Evolutionary conservation across 31 red algal genomes (phyloP).

Genomic region (Bonnemaisonia californica): DNA sequence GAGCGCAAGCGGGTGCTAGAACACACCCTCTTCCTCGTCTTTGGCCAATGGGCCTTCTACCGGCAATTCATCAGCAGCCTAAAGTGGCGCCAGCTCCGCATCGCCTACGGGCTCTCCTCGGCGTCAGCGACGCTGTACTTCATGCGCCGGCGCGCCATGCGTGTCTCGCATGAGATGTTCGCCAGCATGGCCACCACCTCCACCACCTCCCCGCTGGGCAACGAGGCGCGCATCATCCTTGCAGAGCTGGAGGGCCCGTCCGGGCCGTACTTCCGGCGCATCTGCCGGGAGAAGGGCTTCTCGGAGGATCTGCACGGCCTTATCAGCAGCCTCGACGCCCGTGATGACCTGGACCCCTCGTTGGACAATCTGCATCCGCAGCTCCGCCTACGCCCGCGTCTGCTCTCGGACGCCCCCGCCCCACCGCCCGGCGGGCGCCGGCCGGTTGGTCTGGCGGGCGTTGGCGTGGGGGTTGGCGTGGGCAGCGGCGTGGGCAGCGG

Average conservation of each 20-base stretch:
- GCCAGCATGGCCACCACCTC: conserved; percentile 50
- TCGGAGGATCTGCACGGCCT: conserved; percentile 16
- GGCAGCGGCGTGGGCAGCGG: neutral
- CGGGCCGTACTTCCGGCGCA: conserved; percentile 58
- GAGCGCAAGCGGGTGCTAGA: conserved; percentile 59
- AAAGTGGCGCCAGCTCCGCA: conserved; percentile 26
- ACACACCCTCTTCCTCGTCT: conserved; percentile 52
- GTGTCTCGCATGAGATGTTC: conserved; percentile 55
- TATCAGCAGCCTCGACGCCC: neutral
- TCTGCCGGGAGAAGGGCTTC: conserved; percentile 44
- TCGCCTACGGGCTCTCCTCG: conserved; percentile 39
- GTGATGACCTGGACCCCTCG: conserved; percentile 29
- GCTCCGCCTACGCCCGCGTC: conserved; percentile 44
- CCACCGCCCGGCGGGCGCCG: no score
- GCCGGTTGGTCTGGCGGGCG: no score
- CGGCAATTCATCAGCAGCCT: conserved; percentile 35
- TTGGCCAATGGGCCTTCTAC: conserved; percentile 64
- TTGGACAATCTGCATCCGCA: conserved; percentile 52
- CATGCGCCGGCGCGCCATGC: conserved; percentile 40
- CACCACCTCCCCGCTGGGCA: conserved; percentile 47
- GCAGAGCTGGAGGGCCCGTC: conserved; percentile 72
- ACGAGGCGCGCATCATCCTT: conserved; percentile 67
- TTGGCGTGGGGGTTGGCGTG: neutral
- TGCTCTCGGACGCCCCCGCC: neutral
- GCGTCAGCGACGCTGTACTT: conserved; percentile 33